Percentiles rank a stretch among this genome's conserved stretches.
These are phyloP conservation scores for Nicotiana tabacum DNA, from an alignment of 257 asterid species.

Conservation along the genomic window DNA sequence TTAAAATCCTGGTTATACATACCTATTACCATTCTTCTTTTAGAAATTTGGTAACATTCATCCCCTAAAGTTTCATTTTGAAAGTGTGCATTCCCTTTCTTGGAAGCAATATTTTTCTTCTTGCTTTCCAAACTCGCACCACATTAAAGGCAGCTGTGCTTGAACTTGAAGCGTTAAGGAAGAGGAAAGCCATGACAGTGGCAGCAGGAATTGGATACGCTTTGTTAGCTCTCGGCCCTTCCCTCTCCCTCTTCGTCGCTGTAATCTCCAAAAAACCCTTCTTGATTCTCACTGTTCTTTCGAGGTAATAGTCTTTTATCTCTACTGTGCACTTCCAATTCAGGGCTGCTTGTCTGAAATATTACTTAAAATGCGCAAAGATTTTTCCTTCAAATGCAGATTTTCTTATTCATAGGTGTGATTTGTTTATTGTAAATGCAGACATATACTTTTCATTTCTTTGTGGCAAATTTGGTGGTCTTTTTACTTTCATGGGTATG, in stretches of 20 bases:
- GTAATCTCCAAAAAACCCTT: constrained; percentile 82
- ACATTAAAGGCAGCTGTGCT: background rate
- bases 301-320: constrained; percentile 40
- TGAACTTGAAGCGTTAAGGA: background rate
- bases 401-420: too few relatives aligned
- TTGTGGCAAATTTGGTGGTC: background rate
- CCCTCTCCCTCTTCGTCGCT: constrained; percentile 71
- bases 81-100: background rate
- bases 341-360: background rate
- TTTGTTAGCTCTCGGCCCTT: constrained; percentile 74
- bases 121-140: background rate
- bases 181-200: constrained; percentile 52
- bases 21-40: background rate
- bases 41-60: background rate
- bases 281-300: constrained; percentile 72
- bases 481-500: background rate
- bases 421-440: background rate
- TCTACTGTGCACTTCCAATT: background rate
- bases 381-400: background rate
- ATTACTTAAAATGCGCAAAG: too few relatives aligned
- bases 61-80: background rate
- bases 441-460: background rate
- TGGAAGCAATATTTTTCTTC: background rate
- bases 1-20: too few relatives aligned
- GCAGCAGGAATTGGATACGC: constrained; percentile 87